Evolutionary conservation across 371 early-diverging fungal genomes (phyloP), one percentile per base, ranked within the genome.

Genomic region (Amoeboaphelidium protococcarum): DNA sequence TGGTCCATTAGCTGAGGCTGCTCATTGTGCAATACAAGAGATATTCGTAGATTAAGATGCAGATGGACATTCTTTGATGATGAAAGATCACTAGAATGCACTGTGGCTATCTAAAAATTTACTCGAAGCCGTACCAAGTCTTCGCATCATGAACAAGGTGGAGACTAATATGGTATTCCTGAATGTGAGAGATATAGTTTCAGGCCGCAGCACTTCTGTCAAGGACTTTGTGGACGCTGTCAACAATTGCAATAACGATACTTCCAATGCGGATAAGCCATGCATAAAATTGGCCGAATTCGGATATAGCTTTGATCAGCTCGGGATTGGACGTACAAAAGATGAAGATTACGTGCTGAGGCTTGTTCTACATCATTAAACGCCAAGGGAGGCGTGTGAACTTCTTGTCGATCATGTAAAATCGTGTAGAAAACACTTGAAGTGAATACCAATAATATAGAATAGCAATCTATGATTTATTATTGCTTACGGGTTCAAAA

Each of bases 111-210:
- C 78, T 21, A 58, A 68, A 3, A 62, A 62, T 6, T 64, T 89
- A 22, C 50, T 56, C 6, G 50, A 50, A 19, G 50, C 74, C 40
- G 67, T 81, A 46, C 47, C 48, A 2, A 57, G 83, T 24, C 67
- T 62, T 37, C 58, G 68, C 3, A 26, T 13, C 40, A 40, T 37
- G 20, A 31, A 2, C 13, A 76, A 76, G 10, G 71, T 71, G 0
- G 79, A 88, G 12, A 89, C 91, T 23, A 90, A 83, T 58, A 90
- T 90, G 86, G 69, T 90, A 27, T 73, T 80, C 54, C 64, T 80
- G 16, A 78, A 76, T 26, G 23, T 47, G 3, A 40, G 16, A 10
- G 4, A 20, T 23, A 12, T n/a, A 10, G 13, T n/a, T n/a, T n/a
- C n/a, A n/a, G n/a, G 37, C 10, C 16, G 37, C 10, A 31, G 16